phyloP scores from a whole-genome alignment of 176 grass and related monocot genomes.

The Aegilops sharonensis region DNA sequence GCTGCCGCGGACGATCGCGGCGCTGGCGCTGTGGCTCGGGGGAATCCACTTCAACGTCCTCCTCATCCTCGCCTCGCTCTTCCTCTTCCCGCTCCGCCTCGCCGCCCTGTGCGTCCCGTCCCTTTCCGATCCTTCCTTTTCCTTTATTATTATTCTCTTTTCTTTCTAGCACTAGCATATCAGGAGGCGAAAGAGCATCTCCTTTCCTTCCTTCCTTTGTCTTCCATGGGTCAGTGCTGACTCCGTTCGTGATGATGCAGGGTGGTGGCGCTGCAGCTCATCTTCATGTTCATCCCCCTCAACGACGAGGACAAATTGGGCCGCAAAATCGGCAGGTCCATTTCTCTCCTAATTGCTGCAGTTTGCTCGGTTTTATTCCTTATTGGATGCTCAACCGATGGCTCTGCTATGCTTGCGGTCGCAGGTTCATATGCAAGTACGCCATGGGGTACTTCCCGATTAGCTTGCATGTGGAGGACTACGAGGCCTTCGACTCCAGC shows the following conservation, averaged over 20 bases:
- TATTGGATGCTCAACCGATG: background rate
- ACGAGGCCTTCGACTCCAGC: slow-evolving; percentile 57
- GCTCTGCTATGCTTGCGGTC: background rate
- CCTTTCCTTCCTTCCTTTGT: background rate
- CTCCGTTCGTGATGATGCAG: slow-evolving; percentile 35
- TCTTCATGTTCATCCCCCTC: slow-evolving; percentile 75
- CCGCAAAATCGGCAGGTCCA: slow-evolving; percentile 54
- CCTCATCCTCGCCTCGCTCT: slow-evolving; percentile 67
- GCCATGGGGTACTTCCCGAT: slow-evolving; percentile 82
- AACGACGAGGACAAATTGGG: slow-evolving; percentile 59
- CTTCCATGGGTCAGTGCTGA: background rate
- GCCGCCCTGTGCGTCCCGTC: slow-evolving; percentile 51
- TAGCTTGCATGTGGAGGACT: slow-evolving; percentile 83
- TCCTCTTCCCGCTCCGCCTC: slow-evolving; percentile 69
- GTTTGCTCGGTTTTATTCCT: background rate
- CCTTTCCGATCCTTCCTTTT: background rate
- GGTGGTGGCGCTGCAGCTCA: slow-evolving; percentile 68
- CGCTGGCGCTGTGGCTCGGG: slow-evolving; percentile 78
- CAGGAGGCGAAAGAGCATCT: background rate
- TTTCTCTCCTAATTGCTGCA: background rate
- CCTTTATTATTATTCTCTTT: background rate
- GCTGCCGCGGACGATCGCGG: slow-evolving; percentile 46
- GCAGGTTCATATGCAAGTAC: slow-evolving; percentile 85
- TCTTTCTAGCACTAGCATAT: background rate
- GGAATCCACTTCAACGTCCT: slow-evolving; percentile 75